Evolutionary conservation across 2,329 filamentous ascomycete species (phyloP).

Genomic region (Arthrobotrys iridis): DNA sequence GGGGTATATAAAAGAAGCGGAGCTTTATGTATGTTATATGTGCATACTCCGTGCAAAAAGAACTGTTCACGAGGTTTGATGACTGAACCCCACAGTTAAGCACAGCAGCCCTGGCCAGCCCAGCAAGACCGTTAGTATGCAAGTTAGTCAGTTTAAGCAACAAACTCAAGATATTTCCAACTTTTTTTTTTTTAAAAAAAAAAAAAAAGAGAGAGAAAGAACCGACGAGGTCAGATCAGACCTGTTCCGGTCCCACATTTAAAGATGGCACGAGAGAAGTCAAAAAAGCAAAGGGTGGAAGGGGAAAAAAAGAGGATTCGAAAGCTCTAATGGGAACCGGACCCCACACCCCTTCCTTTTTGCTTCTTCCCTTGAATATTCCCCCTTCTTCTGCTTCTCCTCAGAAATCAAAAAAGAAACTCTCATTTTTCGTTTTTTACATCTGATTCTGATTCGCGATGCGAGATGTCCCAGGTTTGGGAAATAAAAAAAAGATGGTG

Average conservation of each 20-base stretch:
- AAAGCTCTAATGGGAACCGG: neutral
- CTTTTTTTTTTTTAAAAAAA: constrained; percentile 10
- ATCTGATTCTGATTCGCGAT: constrained; percentile 52
- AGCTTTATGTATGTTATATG: constrained; percentile 22
- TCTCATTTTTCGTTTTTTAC: constrained; percentile 10
- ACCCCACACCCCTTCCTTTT: constrained; percentile 27
- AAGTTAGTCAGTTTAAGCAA: constrained; percentile 1
- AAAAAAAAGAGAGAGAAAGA: constrained; percentile 4
- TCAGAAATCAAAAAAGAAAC: constrained; percentile 17
- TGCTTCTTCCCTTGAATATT: neutral
- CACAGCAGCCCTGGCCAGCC: constrained; percentile 7
- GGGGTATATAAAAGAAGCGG: constrained; percentile 27
- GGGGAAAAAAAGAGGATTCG: neutral
- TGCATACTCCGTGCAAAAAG: constrained; percentile 3
- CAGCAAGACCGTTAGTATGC: neutral
- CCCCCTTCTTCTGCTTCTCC: neutral
- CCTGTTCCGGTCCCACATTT: constrained; percentile 35
- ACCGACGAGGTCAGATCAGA: constrained; percentile 38
- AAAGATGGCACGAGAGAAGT: constrained; percentile 13
- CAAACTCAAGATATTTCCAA: neutral
- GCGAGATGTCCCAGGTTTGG: constrained; percentile 26
- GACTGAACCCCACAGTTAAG: constrained; percentile 37
- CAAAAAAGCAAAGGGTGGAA: constrained; percentile 23
- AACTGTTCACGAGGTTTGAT: constrained; percentile 43
- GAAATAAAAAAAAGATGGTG: constrained; percentile 14